phyloP scores from a whole-genome alignment of 192 early-diverging fungal species.

The Hyaloraphidium curvatum region DNA sequence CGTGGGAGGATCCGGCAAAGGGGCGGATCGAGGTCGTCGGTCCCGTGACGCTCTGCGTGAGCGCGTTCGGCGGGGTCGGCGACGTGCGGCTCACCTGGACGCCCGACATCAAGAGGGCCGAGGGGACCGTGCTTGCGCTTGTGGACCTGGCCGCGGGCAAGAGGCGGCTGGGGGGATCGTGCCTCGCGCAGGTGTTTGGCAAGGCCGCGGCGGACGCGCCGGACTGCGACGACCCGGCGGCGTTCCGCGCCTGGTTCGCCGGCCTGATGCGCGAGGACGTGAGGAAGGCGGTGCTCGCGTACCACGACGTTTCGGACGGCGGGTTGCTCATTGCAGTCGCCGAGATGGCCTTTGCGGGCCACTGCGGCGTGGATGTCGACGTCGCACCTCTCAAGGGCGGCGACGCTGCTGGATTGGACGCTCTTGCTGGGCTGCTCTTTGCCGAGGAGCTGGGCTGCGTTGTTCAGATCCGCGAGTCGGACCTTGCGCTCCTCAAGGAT shows the following conservation, averaged over 20 bases:
- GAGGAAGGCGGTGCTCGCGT: slow-evolving; percentile 48
- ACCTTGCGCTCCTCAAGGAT: slow-evolving; percentile 27
- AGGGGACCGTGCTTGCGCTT: slow-evolving; percentile 50
- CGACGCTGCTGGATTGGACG: slow-evolving; percentile 27
- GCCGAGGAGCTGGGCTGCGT: slow-evolving; percentile 98
- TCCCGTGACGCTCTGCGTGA: slow-evolving; percentile 81
- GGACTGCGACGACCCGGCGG: slow-evolving; percentile 58
- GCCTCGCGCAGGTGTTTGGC: slow-evolving; percentile 86
- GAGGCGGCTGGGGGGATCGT: slow-evolving; percentile 79
- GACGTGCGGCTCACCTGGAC: slow-evolving; percentile 75
- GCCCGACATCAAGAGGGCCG: slow-evolving; percentile 48
- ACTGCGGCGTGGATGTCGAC: slow-evolving; percentile 47
- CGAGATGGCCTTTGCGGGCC: slow-evolving; percentile 96
- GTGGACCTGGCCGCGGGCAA: slow-evolving; percentile 71
- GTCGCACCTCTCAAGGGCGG: not conserved
- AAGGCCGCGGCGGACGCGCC: slow-evolving; percentile 59
- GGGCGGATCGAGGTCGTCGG: slow-evolving; percentile 71
- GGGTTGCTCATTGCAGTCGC: slow-evolving; percentile 78
- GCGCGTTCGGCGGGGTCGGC: slow-evolving; percentile 75
- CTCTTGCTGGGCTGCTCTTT: slow-evolving; percentile 44
- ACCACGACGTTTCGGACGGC: slow-evolving; percentile 98
- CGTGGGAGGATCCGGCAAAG: slow-evolving; percentile 41
- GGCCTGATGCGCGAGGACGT: slow-evolving; percentile 36
- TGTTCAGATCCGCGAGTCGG: slow-evolving; percentile 50
- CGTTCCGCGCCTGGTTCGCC: slow-evolving; percentile 63